phyloP scores from a whole-genome alignment of 768 basidiomycete genomes.

The Tylopilus rubrobrunneus region DNA sequence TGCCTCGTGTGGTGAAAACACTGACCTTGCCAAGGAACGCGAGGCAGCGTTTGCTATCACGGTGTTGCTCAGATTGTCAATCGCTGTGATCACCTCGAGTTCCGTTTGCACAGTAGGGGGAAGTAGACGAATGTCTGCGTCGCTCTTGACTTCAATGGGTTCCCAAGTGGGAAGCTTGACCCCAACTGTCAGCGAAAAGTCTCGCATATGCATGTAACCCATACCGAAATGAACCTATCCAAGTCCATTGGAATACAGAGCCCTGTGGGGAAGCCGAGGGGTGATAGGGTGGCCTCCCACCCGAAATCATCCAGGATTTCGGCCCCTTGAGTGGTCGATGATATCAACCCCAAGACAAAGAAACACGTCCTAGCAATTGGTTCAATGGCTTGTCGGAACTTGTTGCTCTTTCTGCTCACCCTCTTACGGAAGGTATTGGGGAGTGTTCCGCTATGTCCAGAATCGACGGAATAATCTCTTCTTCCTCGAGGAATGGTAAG shows the following conservation, averaged over 20 bases:
- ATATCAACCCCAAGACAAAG: constrained; percentile 90
- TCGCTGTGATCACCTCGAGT: constrained; percentile 79
- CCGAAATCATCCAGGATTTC: constrained; percentile 90
- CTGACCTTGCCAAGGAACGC: constrained; percentile 78
- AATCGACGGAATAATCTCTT: constrained; percentile 87
- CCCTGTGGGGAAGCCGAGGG: constrained; percentile 83
- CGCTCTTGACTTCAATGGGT: constrained; percentile 28
- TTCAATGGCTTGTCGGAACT: constrained; percentile 5
- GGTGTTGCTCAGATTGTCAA: constrained; percentile 92
- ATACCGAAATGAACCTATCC: constrained; percentile 72
- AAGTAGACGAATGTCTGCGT: constrained; percentile 47
- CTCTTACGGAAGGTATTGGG: constrained; percentile 84
- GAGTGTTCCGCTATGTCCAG: constrained; percentile 91
- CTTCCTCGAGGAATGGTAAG: constrained; percentile 92
- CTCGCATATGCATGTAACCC: constrained; percentile 23
- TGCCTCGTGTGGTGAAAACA: background rate
- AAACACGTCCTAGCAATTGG: constrained; percentile 77
- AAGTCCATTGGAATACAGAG: constrained; percentile 87
- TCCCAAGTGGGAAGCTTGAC: constrained; percentile 73
- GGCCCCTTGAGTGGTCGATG: constrained; percentile 86
- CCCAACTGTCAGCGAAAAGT: constrained; percentile 1
- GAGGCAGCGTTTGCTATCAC: constrained; percentile 96
- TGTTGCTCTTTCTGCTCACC: constrained; percentile 52
- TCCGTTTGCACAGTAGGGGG: constrained; percentile 69
- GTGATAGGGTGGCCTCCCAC: constrained; percentile 89